Conservation (phyloP, 75 land plant species). For the Larix kaempferi region DNA sequence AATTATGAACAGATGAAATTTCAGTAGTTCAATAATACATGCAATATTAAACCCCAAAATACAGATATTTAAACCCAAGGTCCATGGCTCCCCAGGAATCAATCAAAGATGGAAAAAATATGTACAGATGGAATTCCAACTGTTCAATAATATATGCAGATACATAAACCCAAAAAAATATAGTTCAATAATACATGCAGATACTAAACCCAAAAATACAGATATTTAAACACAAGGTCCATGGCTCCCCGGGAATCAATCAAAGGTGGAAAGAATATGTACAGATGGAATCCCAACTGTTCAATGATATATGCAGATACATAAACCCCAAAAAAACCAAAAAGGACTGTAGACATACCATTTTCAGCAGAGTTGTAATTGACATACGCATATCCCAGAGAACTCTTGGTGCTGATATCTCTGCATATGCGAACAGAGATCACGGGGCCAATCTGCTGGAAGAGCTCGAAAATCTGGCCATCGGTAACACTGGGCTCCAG, state of each 20-base stretch:
- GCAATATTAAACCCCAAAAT: no score
- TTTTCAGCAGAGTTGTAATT: conserved; percentile 49
- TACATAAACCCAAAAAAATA: no score
- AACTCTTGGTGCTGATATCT: conserved; percentile 42
- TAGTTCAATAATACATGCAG: not conserved
- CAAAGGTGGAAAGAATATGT: not conserved
- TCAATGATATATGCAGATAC: not conserved
- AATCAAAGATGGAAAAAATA: no score
- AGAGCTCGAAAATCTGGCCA: conserved; percentile 55
- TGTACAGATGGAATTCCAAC: no score
- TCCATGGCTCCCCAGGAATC: no score
- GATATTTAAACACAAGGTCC: not conserved
- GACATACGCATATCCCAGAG: conserved; percentile 78
- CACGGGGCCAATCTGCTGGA: conserved; percentile 54
- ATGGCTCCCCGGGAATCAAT: not conserved
- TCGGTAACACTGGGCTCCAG: conserved; percentile 46
- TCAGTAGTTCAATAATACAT: no score
- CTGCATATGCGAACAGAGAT: conserved; percentile 59
- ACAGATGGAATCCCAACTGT: not conserved
- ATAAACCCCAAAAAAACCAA: not conserved
- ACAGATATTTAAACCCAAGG: no score
- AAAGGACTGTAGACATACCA: conserved; percentile 16
- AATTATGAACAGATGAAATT: no score
- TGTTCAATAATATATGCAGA: no score
- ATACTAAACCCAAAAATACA: not conserved